Evolutionary conservation across 352 stramenopile species (phyloP).

Genomic region (Aphanomyces astaci): DNA sequence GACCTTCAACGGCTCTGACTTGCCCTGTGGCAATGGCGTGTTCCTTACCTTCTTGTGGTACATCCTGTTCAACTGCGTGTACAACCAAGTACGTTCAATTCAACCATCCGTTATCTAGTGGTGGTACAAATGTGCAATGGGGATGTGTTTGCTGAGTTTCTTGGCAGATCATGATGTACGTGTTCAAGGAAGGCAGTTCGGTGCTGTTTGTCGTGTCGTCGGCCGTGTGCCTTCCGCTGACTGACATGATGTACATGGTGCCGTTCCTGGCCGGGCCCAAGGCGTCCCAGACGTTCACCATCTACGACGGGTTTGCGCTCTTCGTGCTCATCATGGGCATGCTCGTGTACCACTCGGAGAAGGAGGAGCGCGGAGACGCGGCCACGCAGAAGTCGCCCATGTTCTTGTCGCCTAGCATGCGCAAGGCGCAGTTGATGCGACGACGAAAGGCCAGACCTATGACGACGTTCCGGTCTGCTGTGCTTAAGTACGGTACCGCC

Average conservation of each 20-base stretch:
- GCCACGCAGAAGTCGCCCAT: constrained; percentile 19
- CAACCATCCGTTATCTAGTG: background rate
- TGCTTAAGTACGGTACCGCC: background rate
- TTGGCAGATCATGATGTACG: constrained; percentile 26
- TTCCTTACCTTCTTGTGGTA: constrained; percentile 21
- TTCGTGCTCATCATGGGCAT: constrained; percentile 23
- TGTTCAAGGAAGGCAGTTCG: constrained; percentile 26
- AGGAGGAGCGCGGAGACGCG: constrained; percentile 16
- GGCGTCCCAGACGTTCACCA: constrained; percentile 19
- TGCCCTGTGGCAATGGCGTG: constrained; percentile 19
- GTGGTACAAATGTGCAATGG: too few species aligned
- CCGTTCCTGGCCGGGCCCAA: constrained; percentile 19
- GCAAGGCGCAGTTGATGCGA: constrained; percentile 20
- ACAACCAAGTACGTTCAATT: constrained; percentile 22
- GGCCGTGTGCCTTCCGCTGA: constrained; percentile 19
- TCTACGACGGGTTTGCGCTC: constrained; percentile 23
- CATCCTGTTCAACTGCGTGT: constrained; percentile 25
- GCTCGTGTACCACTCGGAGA: constrained; percentile 23
- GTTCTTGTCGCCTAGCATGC: constrained; percentile 21
- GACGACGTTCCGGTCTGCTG: background rate
- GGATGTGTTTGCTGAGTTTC: too few species aligned
- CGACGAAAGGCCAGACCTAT: background rate
- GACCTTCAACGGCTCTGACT: constrained; percentile 4
- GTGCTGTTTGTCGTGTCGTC: constrained; percentile 30
- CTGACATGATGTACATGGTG: constrained; percentile 23